phyloP scores from a whole-genome alignment of 2,329 filamentous ascomycete species.

The Aspergillus pseudoviridinutans region DNA sequence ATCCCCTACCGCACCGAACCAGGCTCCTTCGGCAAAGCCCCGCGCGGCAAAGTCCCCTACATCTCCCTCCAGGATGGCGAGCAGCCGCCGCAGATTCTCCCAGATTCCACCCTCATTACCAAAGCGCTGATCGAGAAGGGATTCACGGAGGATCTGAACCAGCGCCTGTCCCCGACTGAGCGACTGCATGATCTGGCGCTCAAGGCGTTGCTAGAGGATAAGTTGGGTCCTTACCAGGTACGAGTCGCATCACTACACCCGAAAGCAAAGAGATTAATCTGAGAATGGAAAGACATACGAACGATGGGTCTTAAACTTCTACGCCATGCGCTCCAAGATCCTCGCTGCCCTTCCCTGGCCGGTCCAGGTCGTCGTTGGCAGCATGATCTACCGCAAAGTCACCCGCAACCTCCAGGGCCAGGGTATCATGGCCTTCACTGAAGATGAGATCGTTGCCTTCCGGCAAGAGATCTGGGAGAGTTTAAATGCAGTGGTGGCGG shows the following conservation, averaged over 20 bases:
- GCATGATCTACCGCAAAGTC: slow-evolving; percentile 45
- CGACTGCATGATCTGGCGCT: slow-evolving; percentile 51
- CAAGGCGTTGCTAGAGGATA: slow-evolving; percentile 57
- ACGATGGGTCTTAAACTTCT: slow-evolving; percentile 58
- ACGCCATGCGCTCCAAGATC: slow-evolving; percentile 52
- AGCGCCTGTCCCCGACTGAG: slow-evolving; percentile 33
- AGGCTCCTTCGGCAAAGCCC: slow-evolving; percentile 47
- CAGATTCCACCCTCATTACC: slow-evolving; percentile 56
- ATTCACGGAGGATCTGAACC: slow-evolving; percentile 49
- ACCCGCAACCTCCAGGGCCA: slow-evolving; percentile 51
- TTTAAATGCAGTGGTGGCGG: slow-evolving; percentile 45
- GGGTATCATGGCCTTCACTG: slow-evolving; percentile 50
- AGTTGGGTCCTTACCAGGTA: slow-evolving; percentile 55
- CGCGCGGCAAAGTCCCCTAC: slow-evolving; percentile 61
- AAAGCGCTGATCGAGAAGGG: slow-evolving; percentile 41
- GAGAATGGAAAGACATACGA: slow-evolving; percentile 41
- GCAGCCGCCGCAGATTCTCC: slow-evolving; percentile 27
- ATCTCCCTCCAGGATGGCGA: slow-evolving; percentile 32
- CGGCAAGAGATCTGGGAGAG: slow-evolving; percentile 52
- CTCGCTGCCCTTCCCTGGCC: slow-evolving; percentile 51
- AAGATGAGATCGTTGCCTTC: slow-evolving; percentile 47
- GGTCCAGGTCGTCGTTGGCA: slow-evolving; percentile 49
- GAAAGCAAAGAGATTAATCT: not conserved
- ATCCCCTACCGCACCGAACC: slow-evolving; percentile 45
- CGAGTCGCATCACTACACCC: slow-evolving; percentile 3